Evolutionary conservation across 2,329 filamentous ascomycete species (phyloP), one percentile per base, ranked within the genome.

Genomic region (Pezicula rhizophila): DNA sequence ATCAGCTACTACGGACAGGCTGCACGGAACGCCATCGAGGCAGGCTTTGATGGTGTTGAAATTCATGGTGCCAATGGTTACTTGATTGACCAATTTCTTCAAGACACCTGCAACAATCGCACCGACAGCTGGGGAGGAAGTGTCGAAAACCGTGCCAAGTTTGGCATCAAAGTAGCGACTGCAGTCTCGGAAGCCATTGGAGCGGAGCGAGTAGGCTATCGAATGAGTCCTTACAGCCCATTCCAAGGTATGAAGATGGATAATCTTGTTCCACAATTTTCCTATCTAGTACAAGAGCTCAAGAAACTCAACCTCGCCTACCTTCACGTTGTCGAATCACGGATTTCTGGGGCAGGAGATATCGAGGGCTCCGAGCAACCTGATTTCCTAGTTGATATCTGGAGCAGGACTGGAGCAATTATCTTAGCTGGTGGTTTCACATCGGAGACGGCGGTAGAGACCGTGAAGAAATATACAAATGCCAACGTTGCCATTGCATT

Each of bases 201-300:
- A 1, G 59, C 73, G 0, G 71, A 80, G 2, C 66, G 69, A 7
- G 68, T 73, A 2, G 78, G 72, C 0, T 73, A 84, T 28, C 75
- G 81, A 0, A 64, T 86, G 2, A 77, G 71, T 3, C 82, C 82
- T 0, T 84, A 74, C 67, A 75, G 71, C 46, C 66, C 66, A 0
- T 85, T 79, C 65, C 78, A 84, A 51, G 74, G 74, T 33, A 80
- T 85, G 80, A 64, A 67, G 14, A 82, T 84, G 77, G 54, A 64
- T 0, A 70, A 85, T 35, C 80, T 81, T 0, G 59, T 79, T 8
- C 76, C 80, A 0, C 81, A 86, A 50, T 87, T 85, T 59, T 67
- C 66, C 0, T 68, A 85, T 56, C 59, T 85, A 7, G 70, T 82
- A 45, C 58, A 65, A 34, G 69, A 73, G 39, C 65, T 79, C n/a